Conservation (phyloP, 2,329 filamentous ascomycete species). For the Penicillium sp. region DNA sequence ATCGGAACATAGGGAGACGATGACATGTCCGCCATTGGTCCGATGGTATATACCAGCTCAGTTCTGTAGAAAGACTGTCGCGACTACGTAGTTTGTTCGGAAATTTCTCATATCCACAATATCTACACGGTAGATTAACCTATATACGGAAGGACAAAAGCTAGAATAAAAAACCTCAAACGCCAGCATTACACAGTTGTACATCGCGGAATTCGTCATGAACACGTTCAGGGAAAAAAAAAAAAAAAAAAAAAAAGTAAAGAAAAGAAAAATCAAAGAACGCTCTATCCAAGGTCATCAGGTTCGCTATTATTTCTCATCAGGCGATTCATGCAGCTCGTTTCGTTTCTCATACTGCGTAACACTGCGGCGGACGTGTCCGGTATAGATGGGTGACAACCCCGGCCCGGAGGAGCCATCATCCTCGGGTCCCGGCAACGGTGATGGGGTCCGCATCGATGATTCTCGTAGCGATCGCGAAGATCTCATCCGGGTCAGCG, state of each 20-base stretch:
- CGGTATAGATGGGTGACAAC: conserved; percentile 16
- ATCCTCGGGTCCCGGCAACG: conserved; percentile 4
- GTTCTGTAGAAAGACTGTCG: no score
- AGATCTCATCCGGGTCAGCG: conserved; percentile 36
- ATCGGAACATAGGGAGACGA: no score
- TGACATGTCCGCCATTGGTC: no score
- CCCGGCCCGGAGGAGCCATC: conserved; percentile 4
- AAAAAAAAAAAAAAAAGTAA: not conserved
- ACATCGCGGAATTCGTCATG: not conserved
- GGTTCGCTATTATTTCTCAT: conserved; percentile 20
- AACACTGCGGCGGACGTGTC: conserved; percentile 21
- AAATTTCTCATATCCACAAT: no score
- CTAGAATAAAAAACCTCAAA: not conserved
- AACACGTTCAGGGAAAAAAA: not conserved
- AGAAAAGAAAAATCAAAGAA: conserved; percentile 4
- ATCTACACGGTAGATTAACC: no score
- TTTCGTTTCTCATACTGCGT: conserved; percentile 24
- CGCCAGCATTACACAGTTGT: not conserved
- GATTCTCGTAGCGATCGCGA: conserved; percentile 28
- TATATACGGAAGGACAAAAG: no score
- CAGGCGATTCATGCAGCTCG: conserved; percentile 27
- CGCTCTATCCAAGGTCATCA: conserved; percentile 2
- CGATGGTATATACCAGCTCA: no score
- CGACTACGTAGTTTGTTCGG: no score
- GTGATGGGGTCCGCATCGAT: conserved; percentile 7